These are phyloP conservation scores for Penicillium frequentans DNA, from an alignment of 2,329 filamentous ascomycete species.

Conservation along the genomic window DNA sequence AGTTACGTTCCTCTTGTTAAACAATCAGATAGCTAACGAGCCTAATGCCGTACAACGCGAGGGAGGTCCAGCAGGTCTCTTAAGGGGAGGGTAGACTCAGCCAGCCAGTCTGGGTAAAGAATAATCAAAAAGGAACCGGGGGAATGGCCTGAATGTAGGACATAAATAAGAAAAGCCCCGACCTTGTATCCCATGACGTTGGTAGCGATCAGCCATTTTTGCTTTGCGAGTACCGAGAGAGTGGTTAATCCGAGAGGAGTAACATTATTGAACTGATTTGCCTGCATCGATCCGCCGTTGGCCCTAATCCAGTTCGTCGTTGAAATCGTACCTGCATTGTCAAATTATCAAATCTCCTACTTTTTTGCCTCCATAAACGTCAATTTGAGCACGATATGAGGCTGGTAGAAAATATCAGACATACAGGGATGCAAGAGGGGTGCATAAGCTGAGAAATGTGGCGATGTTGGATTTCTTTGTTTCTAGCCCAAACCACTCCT, in stretches of 20 bases:
- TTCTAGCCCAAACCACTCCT: background rate
- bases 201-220: background rate
- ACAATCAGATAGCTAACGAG: conserved; percentile 4
- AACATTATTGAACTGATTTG: background rate
- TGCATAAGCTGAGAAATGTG: background rate
- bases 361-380: too few species aligned
- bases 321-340: background rate
- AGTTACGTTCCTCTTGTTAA: conserved; percentile 6
- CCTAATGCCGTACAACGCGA: conserved; percentile 1
- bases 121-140: background rate
- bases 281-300: conserved; percentile 5
- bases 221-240: background rate
- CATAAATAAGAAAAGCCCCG: conserved; percentile 6
- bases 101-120: background rate
- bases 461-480: background rate
- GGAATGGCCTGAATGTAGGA: background rate
- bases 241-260: background rate
- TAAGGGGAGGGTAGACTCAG: background rate
- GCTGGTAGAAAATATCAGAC: background rate
- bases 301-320: background rate
- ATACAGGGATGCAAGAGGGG: background rate
- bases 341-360: background rate
- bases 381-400: background rate
- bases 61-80: background rate
- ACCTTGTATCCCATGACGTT: background rate